phyloP scores from a whole-genome alignment of 2,329 filamentous ascomycete genomes.

The Intubia oerlemansii region DNA sequence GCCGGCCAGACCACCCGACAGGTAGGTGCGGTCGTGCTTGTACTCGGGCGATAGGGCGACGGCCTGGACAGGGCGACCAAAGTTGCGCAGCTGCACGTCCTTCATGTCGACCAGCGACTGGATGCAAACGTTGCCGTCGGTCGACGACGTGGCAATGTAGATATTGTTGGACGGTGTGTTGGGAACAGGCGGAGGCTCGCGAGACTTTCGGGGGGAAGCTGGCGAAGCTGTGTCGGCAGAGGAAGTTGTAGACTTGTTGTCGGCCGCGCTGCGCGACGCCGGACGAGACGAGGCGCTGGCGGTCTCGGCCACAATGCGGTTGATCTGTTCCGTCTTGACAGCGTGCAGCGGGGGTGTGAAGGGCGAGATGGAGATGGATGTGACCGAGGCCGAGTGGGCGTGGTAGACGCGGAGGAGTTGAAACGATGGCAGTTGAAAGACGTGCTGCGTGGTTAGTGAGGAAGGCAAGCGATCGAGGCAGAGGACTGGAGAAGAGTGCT shows the following conservation, averaged over 20 bases:
- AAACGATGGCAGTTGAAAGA: constrained; percentile 65
- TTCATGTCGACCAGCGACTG: constrained; percentile 71
- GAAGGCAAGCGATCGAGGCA: constrained; percentile 4
- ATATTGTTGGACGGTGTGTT: constrained; percentile 75
- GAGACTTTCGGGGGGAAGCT: constrained; percentile 27
- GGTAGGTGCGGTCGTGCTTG: constrained; percentile 68
- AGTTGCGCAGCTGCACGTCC: constrained; percentile 82
- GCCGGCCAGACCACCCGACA: constrained; percentile 78
- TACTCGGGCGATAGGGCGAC: constrained; percentile 92
- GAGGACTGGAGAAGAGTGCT: constrained; percentile 15
- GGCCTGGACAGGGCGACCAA: constrained; percentile 76
- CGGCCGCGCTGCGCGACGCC: constrained; percentile 16
- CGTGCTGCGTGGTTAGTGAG: constrained; percentile 35
- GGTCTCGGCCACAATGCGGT: constrained; percentile 16
- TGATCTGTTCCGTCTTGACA: constrained; percentile 18
- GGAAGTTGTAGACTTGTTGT: too few species aligned
- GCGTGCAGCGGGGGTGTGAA: constrained; percentile 38
- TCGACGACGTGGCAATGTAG: constrained; percentile 79
- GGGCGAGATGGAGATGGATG: constrained; percentile 75
- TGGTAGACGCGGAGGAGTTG: constrained; percentile 70
- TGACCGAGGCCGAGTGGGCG: constrained; percentile 81
- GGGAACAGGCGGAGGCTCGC: constrained; percentile 35
- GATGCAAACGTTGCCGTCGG: constrained; percentile 89
- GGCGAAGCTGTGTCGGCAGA: constrained; percentile 26
- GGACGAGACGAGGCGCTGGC: constrained; percentile 12